Base-by-base conservation (phyloP, 2,329 filamentous ascomycete genomes). In the Penicillium corylophilum region DNA sequence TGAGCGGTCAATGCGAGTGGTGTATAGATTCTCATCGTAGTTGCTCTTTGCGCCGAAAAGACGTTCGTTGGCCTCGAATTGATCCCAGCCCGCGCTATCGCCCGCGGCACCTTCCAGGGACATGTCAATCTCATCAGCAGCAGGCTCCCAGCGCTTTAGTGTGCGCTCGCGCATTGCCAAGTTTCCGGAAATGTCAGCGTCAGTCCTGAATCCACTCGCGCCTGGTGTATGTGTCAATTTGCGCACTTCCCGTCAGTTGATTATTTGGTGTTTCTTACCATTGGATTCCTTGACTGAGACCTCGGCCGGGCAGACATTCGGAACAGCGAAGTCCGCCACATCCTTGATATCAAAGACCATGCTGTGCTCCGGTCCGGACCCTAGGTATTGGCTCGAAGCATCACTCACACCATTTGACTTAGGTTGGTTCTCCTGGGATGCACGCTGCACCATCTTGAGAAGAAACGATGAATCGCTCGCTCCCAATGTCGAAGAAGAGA, bases 11-110 rank as follows among this genome's bases (percentile, higher is more conserved):
- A 99, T 95, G 36, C 83, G 77, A 9, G 94, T 99, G 1, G 94
- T 99, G 75, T 99, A 99, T 39, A 94, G 84, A 62, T 89, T 91
- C 73, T 97, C 94, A 66, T 97, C 86, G 69, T 97, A 99, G 64
- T 91, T 90, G 46, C 88, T 94, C 72, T 85, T 90, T 35, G 95
- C 75, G 31, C 94, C 94, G 67, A 96, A 97, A 26, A 90, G 83
- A 50, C 85, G 82, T 73, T 95, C 89, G 66, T 97, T 97, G 56
- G 83, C 86, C 51, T 89, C 88, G 66, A 99, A 99, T 71, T 99
- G 94, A 69, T 99, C 93, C 94, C 94, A 99, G 9, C 74, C 77
- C 6, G 74, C 77, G 15, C 72, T 65, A 44, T 57, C 52, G 15
- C 60, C 51, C 46, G 69, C 72, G n/a, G 78, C 63, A 45, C 77